Conservation (phyloP, 2,329 filamentous ascomycete species). For the Cercospora citrullina region DNA sequence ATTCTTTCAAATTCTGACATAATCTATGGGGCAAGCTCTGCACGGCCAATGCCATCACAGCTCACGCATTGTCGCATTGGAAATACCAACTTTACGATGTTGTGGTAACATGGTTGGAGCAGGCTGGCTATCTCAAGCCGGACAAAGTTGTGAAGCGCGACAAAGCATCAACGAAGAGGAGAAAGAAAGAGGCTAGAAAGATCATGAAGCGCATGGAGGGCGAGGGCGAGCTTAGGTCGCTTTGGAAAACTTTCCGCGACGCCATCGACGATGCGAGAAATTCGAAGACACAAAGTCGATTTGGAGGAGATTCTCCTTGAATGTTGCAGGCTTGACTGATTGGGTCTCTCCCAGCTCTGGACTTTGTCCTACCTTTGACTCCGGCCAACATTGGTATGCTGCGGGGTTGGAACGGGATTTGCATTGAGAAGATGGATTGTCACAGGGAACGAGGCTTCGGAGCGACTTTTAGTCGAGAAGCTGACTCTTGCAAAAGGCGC, state of each 20-base stretch:
- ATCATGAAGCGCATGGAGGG: constrained; percentile 66
- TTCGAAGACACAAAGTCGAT: constrained; percentile 42
- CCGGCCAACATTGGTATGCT: neutral
- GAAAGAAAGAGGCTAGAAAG: constrained; percentile 60
- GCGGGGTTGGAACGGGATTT: neutral
- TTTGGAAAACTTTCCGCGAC: constrained; percentile 67
- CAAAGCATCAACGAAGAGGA: constrained; percentile 60
- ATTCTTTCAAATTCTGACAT: too few relatives aligned
- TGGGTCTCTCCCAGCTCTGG: neutral
- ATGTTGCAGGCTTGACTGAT: neutral
- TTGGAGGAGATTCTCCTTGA: constrained; percentile 7
- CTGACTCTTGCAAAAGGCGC: neutral
- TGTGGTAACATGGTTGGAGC: constrained; percentile 63
- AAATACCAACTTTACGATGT: constrained; percentile 70
- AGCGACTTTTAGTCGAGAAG: neutral
- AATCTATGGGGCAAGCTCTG: neutral
- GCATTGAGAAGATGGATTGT: neutral
- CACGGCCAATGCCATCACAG: constrained; percentile 40
- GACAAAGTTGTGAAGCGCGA: constrained; percentile 62
- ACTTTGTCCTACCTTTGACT: neutral
- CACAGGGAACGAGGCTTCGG: neutral
- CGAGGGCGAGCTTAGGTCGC: constrained; percentile 57
- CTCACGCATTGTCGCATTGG: constrained; percentile 75
- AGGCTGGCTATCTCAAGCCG: constrained; percentile 58
- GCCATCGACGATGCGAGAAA: constrained; percentile 61